These are phyloP conservation scores for Letharia columbiana DNA, from an alignment of 495 filamentous ascomycete genomes.

Conservation along the genomic window DNA sequence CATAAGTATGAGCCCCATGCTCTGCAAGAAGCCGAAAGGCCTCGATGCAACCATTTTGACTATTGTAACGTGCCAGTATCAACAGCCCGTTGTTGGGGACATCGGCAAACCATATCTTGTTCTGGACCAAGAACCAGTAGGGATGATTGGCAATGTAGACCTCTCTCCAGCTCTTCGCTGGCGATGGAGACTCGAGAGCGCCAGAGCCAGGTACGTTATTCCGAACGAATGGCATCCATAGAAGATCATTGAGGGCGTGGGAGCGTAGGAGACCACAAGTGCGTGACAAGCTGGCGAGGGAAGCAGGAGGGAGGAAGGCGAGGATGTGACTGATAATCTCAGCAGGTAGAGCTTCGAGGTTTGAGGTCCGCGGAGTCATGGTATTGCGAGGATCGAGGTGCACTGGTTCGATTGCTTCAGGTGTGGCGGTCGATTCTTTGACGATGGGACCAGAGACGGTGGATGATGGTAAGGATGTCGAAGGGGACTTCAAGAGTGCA, in stretches of 20 bases:
- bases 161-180: constrained; percentile 52
- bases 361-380: neutral
- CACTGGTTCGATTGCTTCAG: neutral
- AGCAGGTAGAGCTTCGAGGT: constrained; percentile 42
- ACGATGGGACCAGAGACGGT: neutral
- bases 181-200: constrained; percentile 38
- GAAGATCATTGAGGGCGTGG: constrained; percentile 45
- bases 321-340: constrained; percentile 58
- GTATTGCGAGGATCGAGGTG: neutral
- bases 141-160: constrained; percentile 68
- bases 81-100: constrained; percentile 46
- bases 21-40: constrained; percentile 68
- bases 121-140: constrained; percentile 71
- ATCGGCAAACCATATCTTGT: constrained; percentile 84
- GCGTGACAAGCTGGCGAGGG: constrained; percentile 45
- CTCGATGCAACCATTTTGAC: constrained; percentile 64
- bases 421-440: neutral
- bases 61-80: constrained; percentile 64
- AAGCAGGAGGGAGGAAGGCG: constrained; percentile 48
- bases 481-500: constrained; percentile 7
- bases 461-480: constrained; percentile 10
- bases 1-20: constrained; percentile 40
- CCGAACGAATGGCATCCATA: constrained; percentile 58
- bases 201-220: constrained; percentile 45
- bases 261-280: constrained; percentile 48